Percentiles rank a stretch among this genome's conserved stretches.
These are phyloP conservation scores for Comarum palustre DNA, from an alignment of 306 rosid genomes.

Conservation along the genomic window DNA sequence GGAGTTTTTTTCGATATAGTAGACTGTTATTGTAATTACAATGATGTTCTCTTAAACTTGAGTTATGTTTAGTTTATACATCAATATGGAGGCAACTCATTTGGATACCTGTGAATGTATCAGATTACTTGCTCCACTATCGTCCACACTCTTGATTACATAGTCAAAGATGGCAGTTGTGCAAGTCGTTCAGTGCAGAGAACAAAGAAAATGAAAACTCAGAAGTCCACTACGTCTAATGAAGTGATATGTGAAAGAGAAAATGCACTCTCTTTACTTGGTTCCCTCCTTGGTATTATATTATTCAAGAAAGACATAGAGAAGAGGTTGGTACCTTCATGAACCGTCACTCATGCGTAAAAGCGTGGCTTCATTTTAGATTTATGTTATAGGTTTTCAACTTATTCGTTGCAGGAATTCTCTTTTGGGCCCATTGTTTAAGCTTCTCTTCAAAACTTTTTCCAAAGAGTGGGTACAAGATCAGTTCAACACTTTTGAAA, in stretches of 20 bases:
- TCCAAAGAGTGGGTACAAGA: slow-evolving; percentile 53
- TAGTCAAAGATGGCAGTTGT: slow-evolving; percentile 33
- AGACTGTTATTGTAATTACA: background rate
- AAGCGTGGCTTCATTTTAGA: background rate
- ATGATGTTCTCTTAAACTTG: background rate
- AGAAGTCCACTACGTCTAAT: slow-evolving; percentile 31
- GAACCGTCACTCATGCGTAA: background rate
- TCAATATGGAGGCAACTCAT: slow-evolving; percentile 25
- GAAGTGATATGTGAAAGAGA: slow-evolving; percentile 41
- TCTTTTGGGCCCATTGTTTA: slow-evolving; percentile 64
- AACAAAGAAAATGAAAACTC: slow-evolving; percentile 54
- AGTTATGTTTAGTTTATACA: slow-evolving; percentile 1
- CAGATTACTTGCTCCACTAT: slow-evolving; percentile 61
- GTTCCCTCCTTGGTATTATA: slow-evolving; percentile 79
- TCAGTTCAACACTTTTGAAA: slow-evolving; percentile 37
- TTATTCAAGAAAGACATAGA: slow-evolving; percentile 67
- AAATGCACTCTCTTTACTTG: slow-evolving; percentile 42
- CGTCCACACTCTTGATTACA: slow-evolving; percentile 47
- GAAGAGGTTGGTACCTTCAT: slow-evolving; percentile 49
- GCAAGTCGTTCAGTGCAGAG: slow-evolving; percentile 30
- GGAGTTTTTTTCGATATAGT: background rate
- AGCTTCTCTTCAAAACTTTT: slow-evolving; percentile 50
- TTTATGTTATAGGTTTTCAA: slow-evolving; percentile 19
- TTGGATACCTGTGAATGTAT: slow-evolving; percentile 27
- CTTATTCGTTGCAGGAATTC: slow-evolving; percentile 54